phyloP scores from a whole-genome alignment of 2,329 filamentous ascomycete species.

The Penicillium sp. region DNA sequence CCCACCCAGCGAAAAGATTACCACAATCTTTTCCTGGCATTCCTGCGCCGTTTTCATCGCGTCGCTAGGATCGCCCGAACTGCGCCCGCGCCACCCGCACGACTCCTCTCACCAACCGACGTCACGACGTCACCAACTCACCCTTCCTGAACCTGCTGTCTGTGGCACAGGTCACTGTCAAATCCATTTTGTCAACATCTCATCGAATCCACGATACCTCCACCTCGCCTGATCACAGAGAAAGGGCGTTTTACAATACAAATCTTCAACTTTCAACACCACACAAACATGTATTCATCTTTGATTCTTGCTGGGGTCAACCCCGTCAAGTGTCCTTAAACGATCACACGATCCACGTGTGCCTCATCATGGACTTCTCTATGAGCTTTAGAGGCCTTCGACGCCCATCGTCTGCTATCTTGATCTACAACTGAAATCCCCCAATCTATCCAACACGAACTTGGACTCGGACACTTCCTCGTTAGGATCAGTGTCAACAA shows the following conservation, averaged over 20 bases:
- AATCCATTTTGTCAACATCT: neutral
- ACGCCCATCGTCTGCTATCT: conserved; percentile 25
- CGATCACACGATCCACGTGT: conserved; percentile 23
- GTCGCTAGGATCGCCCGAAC: neutral
- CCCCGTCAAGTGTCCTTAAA: conserved; percentile 30
- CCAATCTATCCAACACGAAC: conserved; percentile 2
- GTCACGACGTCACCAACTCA: conserved; percentile 4
- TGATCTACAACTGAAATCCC: conserved; percentile 10
- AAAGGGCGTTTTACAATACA: neutral
- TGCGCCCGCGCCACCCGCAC: neutral
- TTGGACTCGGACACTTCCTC: neutral
- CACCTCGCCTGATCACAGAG: neutral
- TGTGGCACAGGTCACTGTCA: neutral
- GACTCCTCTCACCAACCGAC: neutral
- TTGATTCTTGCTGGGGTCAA: conserved; percentile 22
- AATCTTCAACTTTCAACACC: conserved; percentile 2
- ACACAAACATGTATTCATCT: conserved; percentile 26
- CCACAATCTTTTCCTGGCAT: neutral
- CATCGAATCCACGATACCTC: neutral
- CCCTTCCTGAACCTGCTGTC: neutral
- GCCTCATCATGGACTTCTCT: conserved; percentile 33
- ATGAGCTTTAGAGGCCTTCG: conserved; percentile 30
- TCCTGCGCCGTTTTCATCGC: neutral
- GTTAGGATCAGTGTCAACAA: neutral
- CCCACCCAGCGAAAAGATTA: neutral